These are phyloP conservation scores for Dactylellina cionopaga DNA, from an alignment of 2,329 filamentous ascomycete species.

Conservation along the genomic window DNA sequence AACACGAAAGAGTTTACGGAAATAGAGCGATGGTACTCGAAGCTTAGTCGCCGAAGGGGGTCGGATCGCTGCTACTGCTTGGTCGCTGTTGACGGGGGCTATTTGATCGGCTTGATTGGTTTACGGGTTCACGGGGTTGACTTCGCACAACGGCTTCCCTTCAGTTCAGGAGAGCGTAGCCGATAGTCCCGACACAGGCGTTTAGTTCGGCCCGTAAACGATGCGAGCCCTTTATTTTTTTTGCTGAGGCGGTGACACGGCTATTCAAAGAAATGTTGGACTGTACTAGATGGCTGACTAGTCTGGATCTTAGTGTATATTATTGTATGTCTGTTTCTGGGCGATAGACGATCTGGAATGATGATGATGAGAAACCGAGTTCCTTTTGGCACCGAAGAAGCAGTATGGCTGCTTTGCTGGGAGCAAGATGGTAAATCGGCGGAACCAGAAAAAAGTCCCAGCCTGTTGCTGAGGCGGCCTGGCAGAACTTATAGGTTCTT, in stretches of 20 bases:
- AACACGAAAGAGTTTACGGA: slow-evolving; percentile 21
- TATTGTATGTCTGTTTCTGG: neutral
- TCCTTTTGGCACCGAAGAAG: neutral
- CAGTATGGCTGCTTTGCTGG: slow-evolving; percentile 49
- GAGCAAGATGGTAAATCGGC: slow-evolving; percentile 42
- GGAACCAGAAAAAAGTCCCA: slow-evolving; percentile 31
- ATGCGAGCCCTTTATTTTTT: too few species aligned
- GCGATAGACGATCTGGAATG: slow-evolving; percentile 14
- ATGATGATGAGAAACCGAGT: slow-evolving; percentile 1
- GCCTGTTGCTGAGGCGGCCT: slow-evolving; percentile 42
- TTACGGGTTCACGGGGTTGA: slow-evolving; percentile 48
- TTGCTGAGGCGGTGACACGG: slow-evolving; percentile 43
- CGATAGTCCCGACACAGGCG: slow-evolving; percentile 45
- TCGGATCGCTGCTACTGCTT: slow-evolving; percentile 38
- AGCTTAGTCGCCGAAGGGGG: slow-evolving; percentile 31
- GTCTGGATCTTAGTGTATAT: slow-evolving; percentile 4
- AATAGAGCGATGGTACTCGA: slow-evolving; percentile 18
- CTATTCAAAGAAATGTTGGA: slow-evolving; percentile 12
- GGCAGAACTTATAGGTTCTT: slow-evolving; percentile 51
- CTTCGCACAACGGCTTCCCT: slow-evolving; percentile 19
- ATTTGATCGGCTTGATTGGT: slow-evolving; percentile 51
- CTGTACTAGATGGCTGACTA: too few species aligned
- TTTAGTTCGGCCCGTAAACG: slow-evolving; percentile 46
- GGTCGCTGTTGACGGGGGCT: slow-evolving; percentile 1
- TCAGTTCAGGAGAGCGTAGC: slow-evolving; percentile 37